Evolutionary conservation across 768 basidiomycete genomes (phyloP).

Genomic region (Phanerodontia chrysosporium): DNA sequence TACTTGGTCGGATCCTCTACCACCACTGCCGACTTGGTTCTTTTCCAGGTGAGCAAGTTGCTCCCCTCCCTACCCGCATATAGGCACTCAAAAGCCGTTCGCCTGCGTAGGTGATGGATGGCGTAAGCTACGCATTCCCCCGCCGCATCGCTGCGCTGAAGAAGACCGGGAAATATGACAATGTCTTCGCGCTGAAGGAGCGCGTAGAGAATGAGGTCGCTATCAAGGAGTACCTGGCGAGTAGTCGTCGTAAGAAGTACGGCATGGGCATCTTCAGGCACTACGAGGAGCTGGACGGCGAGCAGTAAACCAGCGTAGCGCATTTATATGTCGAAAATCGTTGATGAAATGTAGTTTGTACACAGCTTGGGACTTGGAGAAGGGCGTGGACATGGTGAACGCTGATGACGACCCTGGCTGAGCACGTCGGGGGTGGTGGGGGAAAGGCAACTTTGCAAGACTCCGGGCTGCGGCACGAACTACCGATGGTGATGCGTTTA

Average conservation of each 20-base stretch:
- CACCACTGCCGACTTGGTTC: constrained; percentile 38
- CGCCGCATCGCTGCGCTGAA: constrained; percentile 24
- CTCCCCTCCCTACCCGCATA: background rate
- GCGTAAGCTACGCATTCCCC: constrained; percentile 35
- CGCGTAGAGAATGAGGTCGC: constrained; percentile 27
- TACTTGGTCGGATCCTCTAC: constrained; percentile 29
- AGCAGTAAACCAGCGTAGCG: constrained; percentile 17
- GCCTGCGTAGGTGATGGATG: constrained; percentile 17
- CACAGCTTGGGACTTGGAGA: background rate
- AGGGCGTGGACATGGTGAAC: background rate
- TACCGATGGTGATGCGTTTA: background rate
- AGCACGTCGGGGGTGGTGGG: background rate
- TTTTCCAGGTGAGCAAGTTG: constrained; percentile 33
- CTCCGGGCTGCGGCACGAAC: background rate
- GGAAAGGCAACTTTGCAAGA: background rate
- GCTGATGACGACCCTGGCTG: background rate
- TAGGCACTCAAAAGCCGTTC: background rate
- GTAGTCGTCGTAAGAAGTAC: constrained; percentile 28
- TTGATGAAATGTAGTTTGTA: background rate
- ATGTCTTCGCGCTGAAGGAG: constrained; percentile 30
- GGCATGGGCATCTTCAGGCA: constrained; percentile 32
- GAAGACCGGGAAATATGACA: constrained; percentile 22
- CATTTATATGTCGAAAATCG: background rate
- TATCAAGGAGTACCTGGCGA: constrained; percentile 32
- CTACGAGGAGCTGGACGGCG: constrained; percentile 36